Percentiles rank a stretch among this genome's conserved stretches.
These are phyloP conservation scores for Fusarium sp. DNA, from an alignment of 2,329 filamentous ascomycete species.

Conservation along the genomic window DNA sequence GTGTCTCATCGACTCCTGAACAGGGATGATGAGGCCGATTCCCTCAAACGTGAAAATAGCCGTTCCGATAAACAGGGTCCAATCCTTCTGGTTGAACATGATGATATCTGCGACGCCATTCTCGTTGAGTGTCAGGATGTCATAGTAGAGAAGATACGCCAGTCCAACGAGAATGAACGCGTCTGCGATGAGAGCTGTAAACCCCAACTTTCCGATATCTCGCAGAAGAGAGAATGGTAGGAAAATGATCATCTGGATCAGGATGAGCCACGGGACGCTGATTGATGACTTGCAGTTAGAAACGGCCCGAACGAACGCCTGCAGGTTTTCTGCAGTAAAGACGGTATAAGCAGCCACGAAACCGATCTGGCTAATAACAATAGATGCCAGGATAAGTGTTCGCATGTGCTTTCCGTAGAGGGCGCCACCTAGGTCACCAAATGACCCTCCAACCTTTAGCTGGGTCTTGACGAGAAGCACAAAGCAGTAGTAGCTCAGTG, in stretches of 20 bases:
- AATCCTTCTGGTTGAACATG: constrained; percentile 90
- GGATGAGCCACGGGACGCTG: constrained; percentile 89
- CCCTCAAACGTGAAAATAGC: constrained; percentile 99
- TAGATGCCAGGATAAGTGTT: constrained; percentile 87
- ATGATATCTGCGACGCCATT: constrained; percentile 88
- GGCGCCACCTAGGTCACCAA: constrained; percentile 95
- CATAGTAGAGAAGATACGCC: constrained; percentile 96
- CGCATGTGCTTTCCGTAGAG: constrained; percentile 95
- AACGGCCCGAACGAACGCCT: constrained; percentile 94
- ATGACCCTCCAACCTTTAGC: constrained; percentile 90
- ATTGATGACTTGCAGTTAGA: constrained; percentile 89
- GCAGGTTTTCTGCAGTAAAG: constrained; percentile 95
- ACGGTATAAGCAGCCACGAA: constrained; percentile 97
- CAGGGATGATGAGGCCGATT: constrained; percentile 96
- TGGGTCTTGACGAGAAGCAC: constrained; percentile 92
- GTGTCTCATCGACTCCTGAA: constrained; percentile 96
- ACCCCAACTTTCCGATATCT: constrained; percentile 97
- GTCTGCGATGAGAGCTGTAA: constrained; percentile 94
- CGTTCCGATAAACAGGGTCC: constrained; percentile 98
- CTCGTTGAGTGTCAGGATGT: constrained; percentile 84
- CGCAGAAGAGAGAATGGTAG: constrained; percentile 92
- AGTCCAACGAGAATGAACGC: constrained; percentile 94
- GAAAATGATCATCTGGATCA: constrained; percentile 97
- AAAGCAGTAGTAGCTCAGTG: constrained; percentile 97
- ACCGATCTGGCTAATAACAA: constrained; percentile 95